A percentile compares a stretch with the other conserved stretches of the same genome.
Conservation (phyloP, 352 stramenopile genomes). For the Elongisporangium anandrum region DNA sequence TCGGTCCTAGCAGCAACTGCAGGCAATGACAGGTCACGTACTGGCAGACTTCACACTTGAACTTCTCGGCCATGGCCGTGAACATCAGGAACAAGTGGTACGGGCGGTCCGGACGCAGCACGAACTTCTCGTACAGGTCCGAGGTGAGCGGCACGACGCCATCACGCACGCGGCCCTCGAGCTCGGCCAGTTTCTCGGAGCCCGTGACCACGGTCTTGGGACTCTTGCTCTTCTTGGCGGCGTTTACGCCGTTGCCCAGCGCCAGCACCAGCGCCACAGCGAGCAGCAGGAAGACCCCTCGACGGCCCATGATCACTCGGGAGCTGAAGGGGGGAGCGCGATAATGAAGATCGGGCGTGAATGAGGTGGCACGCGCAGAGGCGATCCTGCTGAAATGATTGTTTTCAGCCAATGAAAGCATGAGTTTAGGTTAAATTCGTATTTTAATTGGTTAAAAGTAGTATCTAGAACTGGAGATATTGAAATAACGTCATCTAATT, state of each 20-base stretch:
- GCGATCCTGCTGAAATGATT: not conserved
- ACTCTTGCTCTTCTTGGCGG: constrained; percentile 43
- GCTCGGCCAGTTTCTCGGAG: constrained; percentile 58
- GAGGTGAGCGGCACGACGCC: constrained; percentile 54
- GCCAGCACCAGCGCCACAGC: constrained; percentile 38
- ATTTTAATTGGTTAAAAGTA: not conserved
- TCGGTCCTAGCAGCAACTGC: not conserved
- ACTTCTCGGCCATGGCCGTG: constrained; percentile 71
- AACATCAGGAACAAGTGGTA: constrained; percentile 82
- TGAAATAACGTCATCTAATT: not conserved
- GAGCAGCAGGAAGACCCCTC: constrained; percentile 4
- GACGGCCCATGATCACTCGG: not conserved
- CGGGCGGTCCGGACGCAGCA: constrained; percentile 58
- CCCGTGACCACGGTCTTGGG: constrained; percentile 24
- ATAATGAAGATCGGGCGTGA: not conserved
- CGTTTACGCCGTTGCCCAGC: constrained; percentile 10
- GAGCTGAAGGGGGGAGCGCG: not conserved
- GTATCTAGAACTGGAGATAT: not conserved
- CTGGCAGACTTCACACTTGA: constrained; percentile 70
- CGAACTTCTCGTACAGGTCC: constrained; percentile 56
- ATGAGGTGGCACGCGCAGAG: not conserved
- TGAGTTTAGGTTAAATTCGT: too few relatives aligned
- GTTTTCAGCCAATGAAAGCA: not conserved
- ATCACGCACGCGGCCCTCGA: constrained; percentile 43
- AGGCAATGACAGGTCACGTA: constrained; percentile 22